These are phyloP conservation scores for Theobroma cacao DNA, from an alignment of 345 rosid genomes.

Conservation along the genomic window DNA sequence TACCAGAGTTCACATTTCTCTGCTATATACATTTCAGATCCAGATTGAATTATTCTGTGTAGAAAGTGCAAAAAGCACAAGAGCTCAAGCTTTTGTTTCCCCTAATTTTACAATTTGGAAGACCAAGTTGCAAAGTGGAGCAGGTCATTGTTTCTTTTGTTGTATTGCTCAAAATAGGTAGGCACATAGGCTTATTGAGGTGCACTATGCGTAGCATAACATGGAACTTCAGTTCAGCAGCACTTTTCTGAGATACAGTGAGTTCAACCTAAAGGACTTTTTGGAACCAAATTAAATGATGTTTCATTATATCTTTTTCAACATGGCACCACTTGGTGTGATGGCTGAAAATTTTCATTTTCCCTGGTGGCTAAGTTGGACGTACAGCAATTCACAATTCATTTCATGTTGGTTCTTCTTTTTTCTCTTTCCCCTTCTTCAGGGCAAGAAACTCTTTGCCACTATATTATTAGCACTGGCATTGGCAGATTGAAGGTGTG, in stretches of 20 bases:
- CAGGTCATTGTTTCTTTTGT: neutral
- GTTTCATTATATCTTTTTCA: neutral
- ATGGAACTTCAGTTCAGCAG: slow-evolving; percentile 1
- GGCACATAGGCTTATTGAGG: neutral
- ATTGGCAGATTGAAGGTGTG: neutral
- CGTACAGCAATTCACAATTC: neutral
- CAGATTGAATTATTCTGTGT: neutral
- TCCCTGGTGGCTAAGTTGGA: neutral
- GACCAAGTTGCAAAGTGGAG: slow-evolving; percentile 3
- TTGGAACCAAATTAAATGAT: neutral
- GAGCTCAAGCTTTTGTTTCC: neutral
- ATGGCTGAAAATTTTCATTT: neutral
- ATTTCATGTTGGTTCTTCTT: neutral
- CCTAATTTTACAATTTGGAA: neutral
- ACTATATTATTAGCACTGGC: neutral
- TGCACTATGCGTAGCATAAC: neutral
- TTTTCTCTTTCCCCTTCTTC: neutral
- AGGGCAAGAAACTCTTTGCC: neutral
- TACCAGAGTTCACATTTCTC: neutral
- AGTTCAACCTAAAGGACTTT: neutral
- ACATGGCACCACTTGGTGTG: neutral
- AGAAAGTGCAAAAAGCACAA: neutral
- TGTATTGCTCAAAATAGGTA: slow-evolving; percentile 7
- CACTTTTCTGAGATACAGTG: neutral
- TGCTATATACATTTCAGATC: neutral